These are phyloP conservation scores for Penicillium hesseltinei DNA, from an alignment of 2,329 filamentous ascomycete genomes.

Conservation along the genomic window DNA sequence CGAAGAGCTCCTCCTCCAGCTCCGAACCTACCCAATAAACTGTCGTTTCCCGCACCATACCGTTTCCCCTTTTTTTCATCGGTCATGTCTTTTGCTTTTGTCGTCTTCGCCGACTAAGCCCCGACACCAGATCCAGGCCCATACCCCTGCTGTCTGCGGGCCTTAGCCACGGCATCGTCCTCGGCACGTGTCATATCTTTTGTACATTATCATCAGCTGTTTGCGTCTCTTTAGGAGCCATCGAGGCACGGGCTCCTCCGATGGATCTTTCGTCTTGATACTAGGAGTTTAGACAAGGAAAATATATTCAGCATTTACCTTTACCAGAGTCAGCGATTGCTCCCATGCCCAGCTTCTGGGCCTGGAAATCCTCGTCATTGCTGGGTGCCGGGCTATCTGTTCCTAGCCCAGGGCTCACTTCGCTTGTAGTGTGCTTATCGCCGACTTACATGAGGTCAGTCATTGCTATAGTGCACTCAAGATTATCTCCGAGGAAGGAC, in stretches of 20 bases:
- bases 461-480: neutral
- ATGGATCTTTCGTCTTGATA: slow-evolving; percentile 22
- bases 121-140: slow-evolving; percentile 56
- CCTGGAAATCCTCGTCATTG: slow-evolving; percentile 52
- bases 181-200: slow-evolving; percentile 37
- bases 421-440: slow-evolving; percentile 35
- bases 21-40: slow-evolving; percentile 38
- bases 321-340: slow-evolving; percentile 45
- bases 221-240: slow-evolving; percentile 19
- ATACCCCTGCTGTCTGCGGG: slow-evolving; percentile 54
- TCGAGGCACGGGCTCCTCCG: slow-evolving; percentile 1
- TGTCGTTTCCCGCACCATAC: slow-evolving; percentile 6
- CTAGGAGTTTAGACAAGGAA: slow-evolving; percentile 31
- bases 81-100: slow-evolving; percentile 11
- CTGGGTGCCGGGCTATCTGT: slow-evolving; percentile 45
- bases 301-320: slow-evolving; percentile 29
- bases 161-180: slow-evolving; percentile 40
- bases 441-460: slow-evolving; percentile 19
- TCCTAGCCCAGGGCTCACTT: slow-evolving; percentile 34
- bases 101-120: slow-evolving; percentile 38
- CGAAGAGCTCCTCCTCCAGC: slow-evolving; percentile 37
- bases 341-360: slow-evolving; percentile 56
- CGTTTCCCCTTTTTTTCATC: slow-evolving; percentile 10
- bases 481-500: neutral
- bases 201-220: slow-evolving; percentile 45